Evolutionary conservation across 2,329 filamentous ascomycete genomes (phyloP).

Genomic region (Capronia americana): DNA sequence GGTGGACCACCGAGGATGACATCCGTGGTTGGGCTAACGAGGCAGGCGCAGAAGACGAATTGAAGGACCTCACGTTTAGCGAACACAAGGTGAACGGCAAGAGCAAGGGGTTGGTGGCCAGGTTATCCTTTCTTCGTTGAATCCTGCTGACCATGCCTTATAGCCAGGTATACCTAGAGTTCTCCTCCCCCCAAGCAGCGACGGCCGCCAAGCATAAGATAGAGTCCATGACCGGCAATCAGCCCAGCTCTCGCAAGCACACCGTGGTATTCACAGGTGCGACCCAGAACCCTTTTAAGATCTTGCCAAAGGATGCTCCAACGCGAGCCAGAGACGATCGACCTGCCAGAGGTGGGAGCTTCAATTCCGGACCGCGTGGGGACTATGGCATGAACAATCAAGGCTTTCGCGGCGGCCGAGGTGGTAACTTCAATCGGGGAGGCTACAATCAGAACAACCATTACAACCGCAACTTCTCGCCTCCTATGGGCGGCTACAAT

Average conservation of each 20-base stretch:
- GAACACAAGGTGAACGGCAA: constrained; percentile 99
- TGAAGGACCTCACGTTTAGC: constrained; percentile 94
- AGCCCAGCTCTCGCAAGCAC: constrained; percentile 69
- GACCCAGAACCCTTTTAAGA: constrained; percentile 84
- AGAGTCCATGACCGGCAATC: constrained; percentile 65
- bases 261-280: constrained; percentile 77
- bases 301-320: constrained; percentile 85
- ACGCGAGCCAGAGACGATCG: constrained; percentile 70
- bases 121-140: not conserved
- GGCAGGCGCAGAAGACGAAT: constrained; percentile 79
- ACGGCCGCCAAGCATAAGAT: constrained; percentile 84
- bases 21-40: constrained; percentile 84
- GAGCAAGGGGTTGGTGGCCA: constrained; percentile 80
- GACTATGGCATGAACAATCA: constrained; percentile 56
- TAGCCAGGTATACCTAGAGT: constrained; percentile 82
- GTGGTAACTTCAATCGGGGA: constrained; percentile 56
- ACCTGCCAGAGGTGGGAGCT: constrained; percentile 51
- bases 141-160: constrained; percentile 15
- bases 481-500: constrained; percentile 48
- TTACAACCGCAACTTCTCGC: constrained; percentile 59
- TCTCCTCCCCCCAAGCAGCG: constrained; percentile 80
- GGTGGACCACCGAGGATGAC: constrained; percentile 98
- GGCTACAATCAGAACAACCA: constrained; percentile 45
- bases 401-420: constrained; percentile 60
- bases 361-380: constrained; percentile 48